These are phyloP conservation scores for Phytophthora fragariae DNA, from an alignment of 352 stramenopile species.

Conservation along the genomic window DNA sequence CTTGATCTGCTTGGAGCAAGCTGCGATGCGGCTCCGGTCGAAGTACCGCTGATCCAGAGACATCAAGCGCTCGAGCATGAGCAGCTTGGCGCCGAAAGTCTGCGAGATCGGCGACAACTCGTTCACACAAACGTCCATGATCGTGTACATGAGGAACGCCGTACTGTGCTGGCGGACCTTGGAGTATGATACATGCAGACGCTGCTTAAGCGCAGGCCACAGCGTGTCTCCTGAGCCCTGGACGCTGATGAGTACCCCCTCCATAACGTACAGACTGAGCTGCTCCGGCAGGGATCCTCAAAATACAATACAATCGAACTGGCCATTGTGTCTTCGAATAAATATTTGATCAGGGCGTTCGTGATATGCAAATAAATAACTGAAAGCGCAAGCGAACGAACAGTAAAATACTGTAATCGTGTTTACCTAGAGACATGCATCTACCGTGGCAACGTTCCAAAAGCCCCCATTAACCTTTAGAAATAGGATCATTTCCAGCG, in stretches of 20 bases:
- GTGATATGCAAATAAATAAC: too few relatives aligned
- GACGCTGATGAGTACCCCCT: slow-evolving; percentile 72
- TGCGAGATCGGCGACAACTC: slow-evolving; percentile 80
- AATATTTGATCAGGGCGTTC: too few relatives aligned
- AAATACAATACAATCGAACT: too few relatives aligned
- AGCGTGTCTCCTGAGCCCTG: slow-evolving; percentile 49
- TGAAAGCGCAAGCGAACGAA: too few relatives aligned
- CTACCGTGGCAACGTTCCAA: too few relatives aligned
- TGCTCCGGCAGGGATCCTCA: too few relatives aligned
- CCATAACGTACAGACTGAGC: slow-evolving; percentile 75
- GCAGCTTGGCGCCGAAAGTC: slow-evolving; percentile 68
- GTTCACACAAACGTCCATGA: slow-evolving; percentile 80
- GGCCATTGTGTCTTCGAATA: too few relatives aligned
- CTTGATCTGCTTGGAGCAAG: slow-evolving; percentile 68
- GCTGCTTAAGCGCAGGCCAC: slow-evolving; percentile 58
- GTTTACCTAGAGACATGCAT: too few relatives aligned
- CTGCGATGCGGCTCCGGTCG: slow-evolving; percentile 52
- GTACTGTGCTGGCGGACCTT: slow-evolving; percentile 82
- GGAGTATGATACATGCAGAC: slow-evolving; percentile 77
- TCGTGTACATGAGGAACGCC: slow-evolving; percentile 74
- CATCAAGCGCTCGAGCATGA: slow-evolving; percentile 72
- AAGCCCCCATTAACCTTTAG: too few relatives aligned
- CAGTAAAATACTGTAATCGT: too few relatives aligned
- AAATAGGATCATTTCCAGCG: too few relatives aligned
- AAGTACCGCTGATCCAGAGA: slow-evolving; percentile 56